These are phyloP conservation scores for Xylaria intraflava DNA, from an alignment of 495 filamentous ascomycete genomes.

Conservation along the genomic window DNA sequence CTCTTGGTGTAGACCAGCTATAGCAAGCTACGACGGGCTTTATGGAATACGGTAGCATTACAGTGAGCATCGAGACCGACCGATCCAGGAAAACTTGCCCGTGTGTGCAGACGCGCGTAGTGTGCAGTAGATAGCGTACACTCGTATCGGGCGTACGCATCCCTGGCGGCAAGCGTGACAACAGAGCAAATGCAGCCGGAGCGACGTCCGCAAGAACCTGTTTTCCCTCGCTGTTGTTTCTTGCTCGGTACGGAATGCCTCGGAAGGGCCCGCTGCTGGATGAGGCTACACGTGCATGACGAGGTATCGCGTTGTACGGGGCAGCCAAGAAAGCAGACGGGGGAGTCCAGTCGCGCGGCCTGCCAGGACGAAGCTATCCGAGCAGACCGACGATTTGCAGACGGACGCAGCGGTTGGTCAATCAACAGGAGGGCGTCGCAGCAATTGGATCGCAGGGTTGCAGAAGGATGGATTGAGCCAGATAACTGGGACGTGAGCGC, in stretches of 20 bases:
- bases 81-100: background rate
- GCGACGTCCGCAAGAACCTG: background rate
- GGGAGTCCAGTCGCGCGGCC: background rate
- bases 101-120: background rate
- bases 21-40: background rate
- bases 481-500: conserved; percentile 3
- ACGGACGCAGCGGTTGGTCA: background rate
- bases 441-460: background rate
- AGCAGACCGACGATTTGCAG: background rate
- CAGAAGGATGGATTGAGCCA: background rate
- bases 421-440: background rate
- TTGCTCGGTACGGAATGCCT: background rate
- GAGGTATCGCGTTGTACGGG: background rate
- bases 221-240: background rate
- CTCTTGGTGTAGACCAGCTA: background rate
- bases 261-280: background rate
- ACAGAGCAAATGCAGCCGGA: background rate
- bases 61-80: conserved; percentile 7
- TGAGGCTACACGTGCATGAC: background rate
- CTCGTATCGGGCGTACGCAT: background rate
- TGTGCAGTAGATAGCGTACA: too few relatives aligned
- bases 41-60: too few relatives aligned
- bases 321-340: background rate
- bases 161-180: background rate
- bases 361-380: background rate